phyloP scores from a whole-genome alignment of 352 stramenopile species.

The Pythium myriotylum region DNA sequence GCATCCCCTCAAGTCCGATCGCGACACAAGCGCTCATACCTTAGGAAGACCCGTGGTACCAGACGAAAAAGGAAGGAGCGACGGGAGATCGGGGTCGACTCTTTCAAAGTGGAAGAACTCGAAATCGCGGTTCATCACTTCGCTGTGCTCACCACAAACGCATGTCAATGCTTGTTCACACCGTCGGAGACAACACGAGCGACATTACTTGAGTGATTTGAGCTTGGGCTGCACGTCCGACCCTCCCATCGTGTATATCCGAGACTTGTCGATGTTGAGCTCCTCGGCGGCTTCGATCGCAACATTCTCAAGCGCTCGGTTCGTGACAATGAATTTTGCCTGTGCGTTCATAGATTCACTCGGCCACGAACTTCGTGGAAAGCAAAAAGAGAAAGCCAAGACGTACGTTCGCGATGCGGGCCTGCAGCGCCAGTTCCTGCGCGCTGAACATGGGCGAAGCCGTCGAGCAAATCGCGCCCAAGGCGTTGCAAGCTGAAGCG shows the following conservation, averaged over 20 bases:
- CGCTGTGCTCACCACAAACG: slow-evolving; percentile 38
- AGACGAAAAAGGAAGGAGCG: slow-evolving; percentile 91
- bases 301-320: slow-evolving; percentile 49
- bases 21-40: slow-evolving; percentile 56
- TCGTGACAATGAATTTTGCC: slow-evolving; percentile 59
- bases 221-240: slow-evolving; percentile 25
- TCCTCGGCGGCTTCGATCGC: slow-evolving; percentile 44
- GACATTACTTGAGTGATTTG: slow-evolving; percentile 58
- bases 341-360: too few species aligned
- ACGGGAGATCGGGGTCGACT: slow-evolving; percentile 55
- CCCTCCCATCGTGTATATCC: slow-evolving; percentile 56
- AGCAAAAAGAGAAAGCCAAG: too few species aligned
- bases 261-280: slow-evolving; percentile 32
- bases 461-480: slow-evolving; percentile 58
- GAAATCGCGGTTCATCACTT: slow-evolving; percentile 40
- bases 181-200: slow-evolving; percentile 19
- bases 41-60: slow-evolving; percentile 94
- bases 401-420: slow-evolving; percentile 44
- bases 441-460: slow-evolving; percentile 52
- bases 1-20: too few species aligned
- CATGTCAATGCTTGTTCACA: too few species aligned
- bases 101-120: slow-evolving; percentile 50
- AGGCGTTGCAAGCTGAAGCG: slow-evolving; percentile 42
- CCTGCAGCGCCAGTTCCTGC: slow-evolving; percentile 52
- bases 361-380: too few species aligned